phyloP scores from a whole-genome alignment of 1,284 basidiomycete species.

The Prillingera fragicola region DNA sequence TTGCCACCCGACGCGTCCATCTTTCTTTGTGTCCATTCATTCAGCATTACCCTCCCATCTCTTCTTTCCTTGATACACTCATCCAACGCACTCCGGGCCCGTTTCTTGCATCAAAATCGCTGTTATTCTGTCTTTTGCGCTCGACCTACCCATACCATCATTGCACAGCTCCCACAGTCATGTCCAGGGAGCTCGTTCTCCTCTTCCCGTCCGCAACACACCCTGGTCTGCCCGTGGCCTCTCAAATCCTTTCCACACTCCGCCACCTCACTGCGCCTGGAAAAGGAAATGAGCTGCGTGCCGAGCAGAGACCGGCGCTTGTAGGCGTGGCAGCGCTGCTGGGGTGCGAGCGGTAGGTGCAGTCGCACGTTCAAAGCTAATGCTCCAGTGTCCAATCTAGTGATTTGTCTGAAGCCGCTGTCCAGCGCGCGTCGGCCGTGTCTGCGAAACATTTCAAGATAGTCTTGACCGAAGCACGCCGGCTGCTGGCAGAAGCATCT shows the following conservation, averaged over 20 bases:
- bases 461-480: slow-evolving; percentile 24
- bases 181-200: slow-evolving; percentile 37
- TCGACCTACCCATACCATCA: too few relatives aligned
- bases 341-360: slow-evolving; percentile 42
- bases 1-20: too few relatives aligned
- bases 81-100: too few relatives aligned
- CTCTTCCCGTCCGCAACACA: slow-evolving; percentile 43
- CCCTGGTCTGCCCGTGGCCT: slow-evolving; percentile 36
- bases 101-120: too few relatives aligned
- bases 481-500: slow-evolving; percentile 16
- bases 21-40: too few relatives aligned
- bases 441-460: slow-evolving; percentile 37
- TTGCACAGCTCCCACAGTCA: slow-evolving; percentile 5
- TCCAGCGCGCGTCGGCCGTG: slow-evolving; percentile 40
- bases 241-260: slow-evolving; percentile 36
- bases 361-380: neutral
- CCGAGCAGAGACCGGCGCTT: slow-evolving; percentile 40
- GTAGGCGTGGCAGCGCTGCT: slow-evolving; percentile 42
- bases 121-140: too few relatives aligned
- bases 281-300: slow-evolving; percentile 34
- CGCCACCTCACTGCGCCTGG: slow-evolving; percentile 37
- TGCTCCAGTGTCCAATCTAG: slow-evolving; percentile 31
- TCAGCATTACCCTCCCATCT: too few relatives aligned
- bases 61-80: too few relatives aligned
- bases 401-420: slow-evolving; percentile 31